Base-by-base conservation (phyloP, 768 basidiomycete genomes). In the Amanita brunnescens region DNA sequence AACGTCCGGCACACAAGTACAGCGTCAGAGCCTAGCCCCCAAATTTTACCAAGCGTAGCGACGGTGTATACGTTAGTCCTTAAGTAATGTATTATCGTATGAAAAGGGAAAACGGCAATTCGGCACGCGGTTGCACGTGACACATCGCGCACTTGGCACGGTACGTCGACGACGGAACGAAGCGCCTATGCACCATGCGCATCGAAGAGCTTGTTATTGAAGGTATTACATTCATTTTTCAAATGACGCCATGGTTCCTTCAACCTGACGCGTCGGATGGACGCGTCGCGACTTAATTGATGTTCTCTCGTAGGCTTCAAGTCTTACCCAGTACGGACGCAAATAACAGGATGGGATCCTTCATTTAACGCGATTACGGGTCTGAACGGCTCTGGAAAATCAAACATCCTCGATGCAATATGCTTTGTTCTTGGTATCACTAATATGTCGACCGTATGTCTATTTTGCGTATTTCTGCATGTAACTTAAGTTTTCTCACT, bases 281-380 rank as follows among this genome's bases (percentile, higher is more conserved):
- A 38, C 35, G 34, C 21, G 18, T 42, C 9, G 35, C 26, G 26
- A 18, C 13, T 49, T 12, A 42, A 33, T 14, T 53, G 30, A 48
- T 34, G 37, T 2, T 29, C 18, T 40, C 8, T 57, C n/a, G n/a
- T n/a, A 91, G 93, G 95, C 42, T 99, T 98, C 77, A 98, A 99
- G 66, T 95, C 92, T 1, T 97, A 98, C 64, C 94, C 95, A 8
- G 92, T 94, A 24, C 80, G 95, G 45, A 97, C 96, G 0, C 88
- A 89, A 60, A 95, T 99, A 55, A 85, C 86, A 0, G 95, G 94
- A 55, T 99, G 96, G 92, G 95, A 98, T 64, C 70, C 90, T 5
- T 95, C 91, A 3, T 99, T 99, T 79, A 98, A 98, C 65, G 96
- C 96, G 4, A 98, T 99, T 68, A 96, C 92, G 4, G 94, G 94